phyloP scores from a whole-genome alignment of 139 green algal genomes.

The Chlamydomonas sp. region DNA sequence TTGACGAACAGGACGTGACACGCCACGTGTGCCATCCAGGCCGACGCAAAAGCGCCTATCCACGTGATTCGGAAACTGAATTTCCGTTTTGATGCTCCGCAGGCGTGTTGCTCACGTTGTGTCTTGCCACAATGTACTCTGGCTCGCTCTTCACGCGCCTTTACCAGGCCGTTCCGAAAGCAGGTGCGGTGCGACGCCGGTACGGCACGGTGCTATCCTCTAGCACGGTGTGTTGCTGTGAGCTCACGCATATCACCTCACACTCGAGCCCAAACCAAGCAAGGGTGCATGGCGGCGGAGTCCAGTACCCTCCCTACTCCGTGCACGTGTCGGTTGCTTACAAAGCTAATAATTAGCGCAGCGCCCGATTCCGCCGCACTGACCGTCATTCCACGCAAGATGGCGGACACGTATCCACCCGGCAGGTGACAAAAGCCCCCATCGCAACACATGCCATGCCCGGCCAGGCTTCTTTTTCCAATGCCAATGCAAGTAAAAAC shows the following conservation, averaged over 20 bases:
- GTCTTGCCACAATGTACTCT: constrained; percentile 39
- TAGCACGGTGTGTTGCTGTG: too few relatives aligned
- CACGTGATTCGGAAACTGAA: not conserved
- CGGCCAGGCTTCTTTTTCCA: not conserved
- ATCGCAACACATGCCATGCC: too few relatives aligned
- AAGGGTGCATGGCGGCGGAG: too few relatives aligned
- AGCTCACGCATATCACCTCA: too few relatives aligned
- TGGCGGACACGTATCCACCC: not conserved
- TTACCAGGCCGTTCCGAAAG: constrained; percentile 30
- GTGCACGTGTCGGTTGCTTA: too few relatives aligned
- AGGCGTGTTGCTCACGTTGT: constrained; percentile 14
- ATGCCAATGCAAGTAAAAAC: not conserved
- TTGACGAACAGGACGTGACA: not conserved
- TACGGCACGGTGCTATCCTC: too few relatives aligned
- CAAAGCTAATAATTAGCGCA: too few relatives aligned
- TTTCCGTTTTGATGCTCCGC: not conserved
- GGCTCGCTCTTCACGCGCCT: constrained; percentile 45
- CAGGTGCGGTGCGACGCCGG: constrained; percentile 4
- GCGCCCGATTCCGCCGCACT: too few relatives aligned
- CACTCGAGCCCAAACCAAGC: too few relatives aligned
- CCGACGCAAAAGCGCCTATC: not conserved
- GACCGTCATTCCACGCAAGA: not conserved
- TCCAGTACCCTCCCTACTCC: too few relatives aligned
- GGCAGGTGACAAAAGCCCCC: not conserved
- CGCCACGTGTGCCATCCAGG: not conserved